These are phyloP conservation scores for Penicillium sp. DNA, from an alignment of 2,329 filamentous ascomycete species.

Conservation along the genomic window DNA sequence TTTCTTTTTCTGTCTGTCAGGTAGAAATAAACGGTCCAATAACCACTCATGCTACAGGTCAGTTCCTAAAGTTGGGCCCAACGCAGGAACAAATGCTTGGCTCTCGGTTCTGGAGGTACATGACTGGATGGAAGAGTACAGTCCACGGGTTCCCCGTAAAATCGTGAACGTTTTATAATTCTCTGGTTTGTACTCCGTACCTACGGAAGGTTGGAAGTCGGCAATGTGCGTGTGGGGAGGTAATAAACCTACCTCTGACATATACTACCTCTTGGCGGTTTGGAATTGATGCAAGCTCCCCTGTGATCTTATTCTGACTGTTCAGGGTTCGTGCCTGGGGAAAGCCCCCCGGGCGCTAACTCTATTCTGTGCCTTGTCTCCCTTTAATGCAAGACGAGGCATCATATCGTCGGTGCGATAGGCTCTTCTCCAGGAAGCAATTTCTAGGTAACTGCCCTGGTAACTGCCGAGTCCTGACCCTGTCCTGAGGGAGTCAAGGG, in stretches of 20 bases:
- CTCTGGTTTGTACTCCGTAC: background rate
- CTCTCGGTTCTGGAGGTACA: background rate
- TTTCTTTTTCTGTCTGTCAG: background rate
- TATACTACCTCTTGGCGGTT: slow-evolving; percentile 1
- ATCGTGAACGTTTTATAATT: background rate
- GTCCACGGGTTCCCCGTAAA: background rate
- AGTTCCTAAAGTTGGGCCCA: background rate
- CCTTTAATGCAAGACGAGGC: background rate
- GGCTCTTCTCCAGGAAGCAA: background rate
- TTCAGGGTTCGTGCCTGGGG: background rate
- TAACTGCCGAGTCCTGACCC: background rate
- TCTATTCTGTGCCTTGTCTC: background rate
- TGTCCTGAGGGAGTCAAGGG: background rate
- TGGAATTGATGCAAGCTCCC: background rate
- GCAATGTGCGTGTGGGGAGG: background rate
- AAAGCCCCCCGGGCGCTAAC: background rate
- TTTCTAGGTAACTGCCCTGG: background rate
- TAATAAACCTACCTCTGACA: background rate
- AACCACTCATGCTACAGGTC: background rate
- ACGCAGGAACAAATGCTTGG: slow-evolving; percentile 14
- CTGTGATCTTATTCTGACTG: background rate
- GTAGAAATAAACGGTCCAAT: background rate
- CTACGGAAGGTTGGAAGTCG: too few relatives aligned
- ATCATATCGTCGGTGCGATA: background rate
- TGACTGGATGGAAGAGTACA: background rate